These are phyloP conservation scores for Kalanchoe fedtschenkoi DNA, from an alignment of 164 flowering plant genomes.

Conservation along the genomic window DNA sequence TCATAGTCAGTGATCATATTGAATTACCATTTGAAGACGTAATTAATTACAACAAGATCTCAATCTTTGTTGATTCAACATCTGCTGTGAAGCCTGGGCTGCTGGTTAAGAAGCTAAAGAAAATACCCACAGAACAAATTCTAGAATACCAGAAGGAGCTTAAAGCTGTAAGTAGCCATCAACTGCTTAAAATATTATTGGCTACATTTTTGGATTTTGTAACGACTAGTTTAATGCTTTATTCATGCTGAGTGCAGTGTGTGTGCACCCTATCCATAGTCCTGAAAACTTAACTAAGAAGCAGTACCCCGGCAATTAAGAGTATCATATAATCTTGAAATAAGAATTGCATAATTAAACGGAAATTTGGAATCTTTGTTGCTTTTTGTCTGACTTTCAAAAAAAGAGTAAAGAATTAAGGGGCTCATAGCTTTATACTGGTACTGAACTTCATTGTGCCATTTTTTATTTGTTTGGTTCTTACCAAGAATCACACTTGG, in stretches of 20 bases:
- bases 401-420: not conserved
- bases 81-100: constrained; percentile 62
- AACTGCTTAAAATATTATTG: not conserved
- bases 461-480: not conserved
- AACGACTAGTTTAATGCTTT: too few relatives aligned
- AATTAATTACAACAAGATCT: constrained; percentile 76
- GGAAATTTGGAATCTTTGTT: not conserved
- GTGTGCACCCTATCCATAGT: not conserved
- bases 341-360: not conserved
- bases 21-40: constrained; percentile 96
- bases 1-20: constrained; percentile 74
- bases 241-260: too few relatives aligned
- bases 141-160: constrained; percentile 64
- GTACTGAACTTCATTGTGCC: not conserved
- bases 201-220: not conserved
- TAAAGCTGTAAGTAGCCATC: constrained; percentile 33
- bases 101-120: constrained; percentile 48
- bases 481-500: too few relatives aligned
- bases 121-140: constrained; percentile 36
- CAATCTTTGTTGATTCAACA: constrained; percentile 63
- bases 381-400: not conserved
- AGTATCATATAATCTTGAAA: not conserved
- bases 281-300: not conserved
- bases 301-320: not conserved
- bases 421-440: not conserved